Base-by-base conservation (phyloP, 2,329 filamentous ascomycete species). In the Pseudogymnoascus verrucosus region DNA sequence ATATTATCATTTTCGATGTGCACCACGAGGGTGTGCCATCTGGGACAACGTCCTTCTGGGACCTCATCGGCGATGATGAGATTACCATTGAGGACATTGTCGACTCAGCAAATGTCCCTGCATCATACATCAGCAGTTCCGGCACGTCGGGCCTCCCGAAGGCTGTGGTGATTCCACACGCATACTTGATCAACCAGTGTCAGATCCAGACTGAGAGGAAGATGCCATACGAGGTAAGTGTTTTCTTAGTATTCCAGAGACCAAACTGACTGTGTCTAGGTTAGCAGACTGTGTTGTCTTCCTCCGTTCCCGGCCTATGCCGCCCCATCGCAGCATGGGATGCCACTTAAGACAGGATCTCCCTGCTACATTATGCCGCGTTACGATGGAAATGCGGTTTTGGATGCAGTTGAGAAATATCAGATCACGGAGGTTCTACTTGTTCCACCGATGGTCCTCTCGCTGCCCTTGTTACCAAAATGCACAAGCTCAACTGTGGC, bases 301-400 rank as follows among this genome's bases (percentile, higher is more conserved):
- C 81, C 80, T 11, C 79, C 82, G 73, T 84, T 84, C 68, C 82
- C 84, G 69, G 75, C 93, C 7, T 87, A 86, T 71, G 89, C 91
- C 73, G 78, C 95, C 19, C 91, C 91, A 0, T 84, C 91, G 76
- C 90, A 89, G 69, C 88, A 90, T 71, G 87, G 86, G 34, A 84
- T 84, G 74, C 82, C 84, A 54, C 89, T 95, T 78, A 86, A 86
- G 5, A 73, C 81, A 57, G 77, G 79, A 23, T 76, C 84, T 1
- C 86, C 87, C 0, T 82, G 90, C 10, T 95, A 93, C 74, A 79
- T 95, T 64, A 93, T 96, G 89, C 77, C 84, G 3, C 82, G 84
- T 59, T 96, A 93, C 74, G 87, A 93, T 71, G 90, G 95, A 64
- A 70, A 85, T 63, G 81, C 85, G 71, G 86, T 92, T 80, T 79